These are phyloP conservation scores for Coemansia biformis DNA, from an alignment of 192 early-diverging fungal species.

Conservation along the genomic window DNA sequence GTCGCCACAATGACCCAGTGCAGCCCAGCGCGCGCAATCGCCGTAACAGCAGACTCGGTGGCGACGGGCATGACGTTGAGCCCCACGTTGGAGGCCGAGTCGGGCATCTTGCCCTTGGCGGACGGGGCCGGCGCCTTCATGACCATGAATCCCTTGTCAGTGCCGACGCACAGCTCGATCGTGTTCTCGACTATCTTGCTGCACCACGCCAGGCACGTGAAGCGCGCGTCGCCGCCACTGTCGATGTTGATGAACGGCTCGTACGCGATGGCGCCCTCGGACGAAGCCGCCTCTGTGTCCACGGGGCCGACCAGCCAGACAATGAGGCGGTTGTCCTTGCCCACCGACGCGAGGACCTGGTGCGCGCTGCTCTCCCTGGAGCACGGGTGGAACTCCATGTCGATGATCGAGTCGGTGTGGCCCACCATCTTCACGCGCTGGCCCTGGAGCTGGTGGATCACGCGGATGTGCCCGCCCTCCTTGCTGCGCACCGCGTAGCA, in stretches of 20 bases:
- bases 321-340: conserved; percentile 47
- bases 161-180: conserved; percentile 45
- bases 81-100: conserved; percentile 27
- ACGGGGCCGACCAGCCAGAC: conserved; percentile 42
- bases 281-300: conserved; percentile 8
- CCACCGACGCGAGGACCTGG: conserved; percentile 41
- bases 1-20: conserved; percentile 37
- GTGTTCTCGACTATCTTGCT: conserved; percentile 11
- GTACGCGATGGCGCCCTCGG: conserved; percentile 36
- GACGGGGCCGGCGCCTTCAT: conserved; percentile 35
- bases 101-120: conserved; percentile 19
- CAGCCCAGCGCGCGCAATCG: conserved; percentile 30
- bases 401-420: conserved; percentile 40
- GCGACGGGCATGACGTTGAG: conserved; percentile 34
- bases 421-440: conserved; percentile 43
- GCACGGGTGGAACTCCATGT: conserved; percentile 48
- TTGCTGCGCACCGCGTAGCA: conserved; percentile 49
- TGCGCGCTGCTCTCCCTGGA: conserved; percentile 29
- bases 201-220: conserved; percentile 40
- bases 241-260: conserved; percentile 46
- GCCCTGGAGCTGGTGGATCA: conserved; percentile 47
- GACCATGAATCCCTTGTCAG: conserved; percentile 38
- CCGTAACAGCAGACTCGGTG: conserved; percentile 41
- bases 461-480: conserved; percentile 41
- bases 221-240: conserved; percentile 37